These are phyloP conservation scores for Skeletonema costatum DNA, from an alignment of 108 stramenopile species.

Conservation along the genomic window DNA sequence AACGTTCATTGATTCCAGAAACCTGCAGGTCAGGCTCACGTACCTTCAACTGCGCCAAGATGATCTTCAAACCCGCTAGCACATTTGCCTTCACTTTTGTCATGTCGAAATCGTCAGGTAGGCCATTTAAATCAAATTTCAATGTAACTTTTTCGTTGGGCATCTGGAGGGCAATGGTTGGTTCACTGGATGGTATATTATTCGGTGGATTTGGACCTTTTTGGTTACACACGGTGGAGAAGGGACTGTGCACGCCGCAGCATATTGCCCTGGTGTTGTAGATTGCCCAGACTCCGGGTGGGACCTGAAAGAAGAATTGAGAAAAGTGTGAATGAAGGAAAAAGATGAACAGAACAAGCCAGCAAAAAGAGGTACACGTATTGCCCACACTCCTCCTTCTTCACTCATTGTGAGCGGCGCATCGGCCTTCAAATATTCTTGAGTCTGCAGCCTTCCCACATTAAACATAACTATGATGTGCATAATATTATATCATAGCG, in stretches of 20 bases:
- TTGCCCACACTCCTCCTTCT: too few relatives aligned
- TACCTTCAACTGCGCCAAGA: neutral
- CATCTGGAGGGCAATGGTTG: slow-evolving; percentile 1
- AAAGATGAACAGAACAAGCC: neutral
- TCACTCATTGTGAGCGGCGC: too few relatives aligned
- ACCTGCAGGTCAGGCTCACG: neutral
- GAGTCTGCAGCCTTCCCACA: neutral
- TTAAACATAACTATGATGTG: neutral
- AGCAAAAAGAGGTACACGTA: too few relatives aligned
- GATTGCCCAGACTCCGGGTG: slow-evolving; percentile 26
- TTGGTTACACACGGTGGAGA: slow-evolving; percentile 10
- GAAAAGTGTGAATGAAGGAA: neutral
- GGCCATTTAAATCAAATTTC: slow-evolving; percentile 9
- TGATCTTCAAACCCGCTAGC: neutral
- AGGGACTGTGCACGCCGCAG: slow-evolving; percentile 21
- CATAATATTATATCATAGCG: neutral
- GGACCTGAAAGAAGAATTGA: slow-evolving; percentile 10
- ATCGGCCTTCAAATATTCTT: too few relatives aligned
- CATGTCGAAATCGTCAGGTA: slow-evolving; percentile 7
- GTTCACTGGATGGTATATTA: neutral
- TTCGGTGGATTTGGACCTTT: neutral
- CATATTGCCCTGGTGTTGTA: slow-evolving; percentile 17
- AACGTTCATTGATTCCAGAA: neutral
- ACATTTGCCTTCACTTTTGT: neutral
- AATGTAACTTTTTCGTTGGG: slow-evolving; percentile 13